Percentiles rank a stretch among this genome's conserved stretches.
These are phyloP conservation scores for Balamuthia mandrillaris DNA, from an alignment of 208 protist species.

Conservation along the genomic window DNA sequence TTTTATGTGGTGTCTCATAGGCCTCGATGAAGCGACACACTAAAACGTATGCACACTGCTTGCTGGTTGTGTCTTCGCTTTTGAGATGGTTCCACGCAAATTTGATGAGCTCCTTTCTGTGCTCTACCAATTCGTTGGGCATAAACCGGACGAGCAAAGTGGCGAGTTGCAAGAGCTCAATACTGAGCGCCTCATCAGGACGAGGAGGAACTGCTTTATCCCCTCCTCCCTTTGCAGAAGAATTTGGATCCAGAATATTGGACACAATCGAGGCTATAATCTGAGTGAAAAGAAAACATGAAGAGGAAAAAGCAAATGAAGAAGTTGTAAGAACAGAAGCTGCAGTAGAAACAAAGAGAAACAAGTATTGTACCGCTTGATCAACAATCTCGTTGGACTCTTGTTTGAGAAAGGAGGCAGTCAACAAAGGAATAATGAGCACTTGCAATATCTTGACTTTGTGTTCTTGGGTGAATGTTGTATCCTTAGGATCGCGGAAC, in stretches of 20 bases:
- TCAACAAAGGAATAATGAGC: constrained; percentile 70
- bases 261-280: neutral
- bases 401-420: neutral
- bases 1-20: constrained; percentile 76
- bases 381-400: constrained; percentile 4
- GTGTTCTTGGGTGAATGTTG: constrained; percentile 39
- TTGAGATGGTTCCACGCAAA: constrained; percentile 78
- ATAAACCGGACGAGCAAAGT: constrained; percentile 68
- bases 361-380: no score
- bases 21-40: constrained; percentile 77
- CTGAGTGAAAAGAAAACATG: neutral
- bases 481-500: neutral
- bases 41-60: constrained; percentile 76
- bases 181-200: constrained; percentile 49
- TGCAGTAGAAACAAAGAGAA: no score
- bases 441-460: constrained; percentile 75
- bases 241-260: constrained; percentile 11
- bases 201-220: neutral
- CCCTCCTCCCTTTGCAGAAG: neutral
- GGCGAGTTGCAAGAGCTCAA: constrained; percentile 73
- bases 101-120: constrained; percentile 70
- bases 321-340: no score
- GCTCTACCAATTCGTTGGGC: neutral
- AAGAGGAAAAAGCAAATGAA: neutral
- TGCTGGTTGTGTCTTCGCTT: constrained; percentile 67